These are phyloP conservation scores for Fusarium incarnatum DNA, from an alignment of 2,329 filamentous ascomycete genomes.

Conservation along the genomic window DNA sequence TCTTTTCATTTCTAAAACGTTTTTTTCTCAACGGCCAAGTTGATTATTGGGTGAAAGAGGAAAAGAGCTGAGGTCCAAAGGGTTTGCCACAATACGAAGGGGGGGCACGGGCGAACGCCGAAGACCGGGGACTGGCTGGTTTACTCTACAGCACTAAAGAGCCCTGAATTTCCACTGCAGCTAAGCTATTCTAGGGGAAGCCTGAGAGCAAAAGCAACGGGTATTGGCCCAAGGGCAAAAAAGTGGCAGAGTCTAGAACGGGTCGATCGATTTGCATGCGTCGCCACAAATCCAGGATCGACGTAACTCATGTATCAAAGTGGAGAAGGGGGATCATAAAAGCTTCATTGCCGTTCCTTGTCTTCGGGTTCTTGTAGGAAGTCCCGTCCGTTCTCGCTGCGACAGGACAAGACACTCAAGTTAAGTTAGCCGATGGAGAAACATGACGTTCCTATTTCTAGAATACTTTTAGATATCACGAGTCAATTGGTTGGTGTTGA, in stretches of 20 bases:
- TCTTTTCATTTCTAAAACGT: not conserved
- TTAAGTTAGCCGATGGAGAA: not conserved
- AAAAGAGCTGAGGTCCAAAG: not conserved
- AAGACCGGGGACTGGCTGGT: slow-evolving; percentile 8
- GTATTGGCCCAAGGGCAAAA: not conserved
- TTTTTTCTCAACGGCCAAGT: not conserved
- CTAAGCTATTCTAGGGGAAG: not conserved
- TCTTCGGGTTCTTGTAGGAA: not conserved
- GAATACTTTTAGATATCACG: not conserved
- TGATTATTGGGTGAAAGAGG: slow-evolving; percentile 1
- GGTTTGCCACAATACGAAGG: not conserved
- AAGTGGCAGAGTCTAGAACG: slow-evolving; percentile 19
- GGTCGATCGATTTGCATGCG: slow-evolving; percentile 9
- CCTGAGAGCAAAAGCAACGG: not conserved
- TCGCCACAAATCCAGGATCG: slow-evolving; percentile 12
- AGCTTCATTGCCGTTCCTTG: not conserved
- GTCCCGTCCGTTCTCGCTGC: not conserved
- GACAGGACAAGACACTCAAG: not conserved
- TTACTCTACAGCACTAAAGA: not conserved
- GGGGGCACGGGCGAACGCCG: slow-evolving; percentile 1
- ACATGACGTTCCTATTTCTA: not conserved
- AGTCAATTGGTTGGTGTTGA: not conserved
- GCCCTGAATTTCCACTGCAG: not conserved
- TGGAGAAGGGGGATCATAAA: slow-evolving; percentile 2
- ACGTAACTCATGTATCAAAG: slow-evolving; percentile 5